Evolutionary conservation across 108 stramenopile genomes (phyloP).

Genomic region (Skeletonema costatum): DNA sequence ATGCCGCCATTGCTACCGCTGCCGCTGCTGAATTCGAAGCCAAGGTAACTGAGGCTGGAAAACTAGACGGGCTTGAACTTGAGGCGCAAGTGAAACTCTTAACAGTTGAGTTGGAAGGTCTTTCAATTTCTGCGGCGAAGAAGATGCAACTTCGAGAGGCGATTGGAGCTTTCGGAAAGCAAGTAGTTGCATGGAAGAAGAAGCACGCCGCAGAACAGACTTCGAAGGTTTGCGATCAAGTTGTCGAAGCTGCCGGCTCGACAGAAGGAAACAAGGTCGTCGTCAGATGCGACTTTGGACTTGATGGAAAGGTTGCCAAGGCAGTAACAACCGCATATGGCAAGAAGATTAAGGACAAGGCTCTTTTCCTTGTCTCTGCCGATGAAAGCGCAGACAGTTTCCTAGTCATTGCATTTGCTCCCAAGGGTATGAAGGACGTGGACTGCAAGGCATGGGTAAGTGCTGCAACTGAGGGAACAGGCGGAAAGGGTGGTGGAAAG

Average conservation of each 20-base stretch:
- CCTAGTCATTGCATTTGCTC: slow-evolving; percentile 76
- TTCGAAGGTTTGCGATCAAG: slow-evolving; percentile 65
- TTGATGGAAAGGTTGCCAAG: slow-evolving; percentile 91
- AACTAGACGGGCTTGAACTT: slow-evolving; percentile 68
- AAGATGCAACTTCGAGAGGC: slow-evolving; percentile 76
- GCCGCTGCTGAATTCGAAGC: slow-evolving; percentile 72
- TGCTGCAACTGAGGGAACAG: slow-evolving; percentile 78
- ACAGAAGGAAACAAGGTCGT: slow-evolving; percentile 83
- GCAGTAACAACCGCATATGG: slow-evolving; percentile 77
- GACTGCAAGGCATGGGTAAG: slow-evolving; percentile 87
- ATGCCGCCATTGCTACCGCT: slow-evolving; percentile 82
- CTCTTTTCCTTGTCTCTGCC: slow-evolving; percentile 79
- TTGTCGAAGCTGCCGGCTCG: slow-evolving; percentile 60
- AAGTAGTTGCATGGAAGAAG: slow-evolving; percentile 87
- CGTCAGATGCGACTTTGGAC: slow-evolving; percentile 88
- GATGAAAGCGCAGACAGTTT: slow-evolving; percentile 73
- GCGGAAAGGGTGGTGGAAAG: slow-evolving; percentile 90
- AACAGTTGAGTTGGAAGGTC: slow-evolving; percentile 64
- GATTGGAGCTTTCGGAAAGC: slow-evolving; percentile 61
- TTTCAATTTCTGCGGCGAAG: slow-evolving; percentile 75
- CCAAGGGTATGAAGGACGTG: slow-evolving; percentile 71
- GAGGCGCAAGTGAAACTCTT: slow-evolving; percentile 78
- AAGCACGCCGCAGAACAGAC: slow-evolving; percentile 75
- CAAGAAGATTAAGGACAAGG: slow-evolving; percentile 87
- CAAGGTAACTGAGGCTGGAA: slow-evolving; percentile 69